phyloP scores from a whole-genome alignment of 768 basidiomycete genomes.

The Agrocybe pediades region DNA sequence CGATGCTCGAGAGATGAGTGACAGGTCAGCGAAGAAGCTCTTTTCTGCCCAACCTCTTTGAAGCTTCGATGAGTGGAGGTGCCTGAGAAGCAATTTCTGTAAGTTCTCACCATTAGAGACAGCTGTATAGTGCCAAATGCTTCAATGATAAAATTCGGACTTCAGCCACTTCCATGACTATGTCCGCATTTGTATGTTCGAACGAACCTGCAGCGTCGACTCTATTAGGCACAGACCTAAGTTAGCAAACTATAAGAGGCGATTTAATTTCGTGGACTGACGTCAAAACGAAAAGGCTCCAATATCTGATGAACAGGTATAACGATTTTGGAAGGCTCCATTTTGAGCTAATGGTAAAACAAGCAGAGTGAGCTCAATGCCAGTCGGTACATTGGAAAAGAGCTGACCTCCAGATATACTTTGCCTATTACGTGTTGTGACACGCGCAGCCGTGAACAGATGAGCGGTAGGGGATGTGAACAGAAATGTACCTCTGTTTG shows the following conservation, averaged over 20 bases:
- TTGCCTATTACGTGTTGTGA: not conserved
- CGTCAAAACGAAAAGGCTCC: constrained; percentile 3
- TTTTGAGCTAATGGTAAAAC: not conserved
- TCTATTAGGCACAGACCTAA: not conserved
- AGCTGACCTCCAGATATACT: constrained; percentile 3
- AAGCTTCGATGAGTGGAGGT: no score
- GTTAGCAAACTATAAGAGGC: not conserved
- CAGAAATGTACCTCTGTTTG: not conserved
- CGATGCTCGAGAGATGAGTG: not conserved
- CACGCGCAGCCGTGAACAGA: not conserved
- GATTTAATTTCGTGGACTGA: not conserved
- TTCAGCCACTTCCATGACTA: no score
- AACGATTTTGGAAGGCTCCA: not conserved
- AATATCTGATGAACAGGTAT: constrained; percentile 5
- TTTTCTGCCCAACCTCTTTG: not conserved
- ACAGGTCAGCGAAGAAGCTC: not conserved
- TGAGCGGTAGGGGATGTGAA: not conserved
- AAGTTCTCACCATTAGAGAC: not conserved
- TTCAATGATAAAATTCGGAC: no score
- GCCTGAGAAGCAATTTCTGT: no score
- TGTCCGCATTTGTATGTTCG: no score
- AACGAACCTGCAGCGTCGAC: not conserved
- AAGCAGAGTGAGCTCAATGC: not conserved
- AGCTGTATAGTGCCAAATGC: not conserved
- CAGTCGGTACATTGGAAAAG: not conserved